Evolutionary conservation across 306 rosid species (phyloP), one percentile per base, ranked within the genome.

Genomic region (Rosa rugosa): DNA sequence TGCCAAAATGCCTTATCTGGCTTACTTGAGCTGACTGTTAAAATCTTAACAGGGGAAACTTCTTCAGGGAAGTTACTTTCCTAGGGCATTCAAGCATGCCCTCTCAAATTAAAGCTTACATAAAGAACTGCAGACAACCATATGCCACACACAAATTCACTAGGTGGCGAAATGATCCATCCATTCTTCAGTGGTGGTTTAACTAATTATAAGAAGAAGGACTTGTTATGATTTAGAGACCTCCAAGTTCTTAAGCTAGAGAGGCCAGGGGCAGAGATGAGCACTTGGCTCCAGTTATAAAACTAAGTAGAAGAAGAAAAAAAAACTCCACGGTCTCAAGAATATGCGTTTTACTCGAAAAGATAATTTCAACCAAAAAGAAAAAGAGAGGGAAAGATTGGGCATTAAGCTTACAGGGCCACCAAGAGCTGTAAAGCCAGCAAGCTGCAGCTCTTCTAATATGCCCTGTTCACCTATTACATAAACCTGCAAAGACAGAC

Each of bases 381-480:
- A 13, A 25, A 47, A 50, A 56, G 18, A 45, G 25, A 71, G 77
- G 59, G 56, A 18, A 7, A 13, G 20, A 74, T 27, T 63, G 66
- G 68, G 17, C 22, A 76, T 38, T 68, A 68, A 68, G 82, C 94
- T 85, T 84, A 95, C 99, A 4, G 97, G 96, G 82, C 99, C 99
- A 69, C 99, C 99, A 81, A 95, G 79, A 79, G 86, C 99, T 34
- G 97, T 88, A 89, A 83, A 87, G 67, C 99, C 99, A 54, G 95
- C 97, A 75, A 92, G 91, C 76, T 78, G 89, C 84, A 95, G 73
- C 82, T 95, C 99, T 75, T 95, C 96, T 81, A 95, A 57, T 78
- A 95, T 95, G 56, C 97, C 99, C 54, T 91, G 91, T 71, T 84
- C 95, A 17, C 99, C 99, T 41, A 95, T 89, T 51, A 88, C 99